phyloP scores from a whole-genome alignment of 176 grass and related monocot genomes.

The Elymus sibiricus region DNA sequence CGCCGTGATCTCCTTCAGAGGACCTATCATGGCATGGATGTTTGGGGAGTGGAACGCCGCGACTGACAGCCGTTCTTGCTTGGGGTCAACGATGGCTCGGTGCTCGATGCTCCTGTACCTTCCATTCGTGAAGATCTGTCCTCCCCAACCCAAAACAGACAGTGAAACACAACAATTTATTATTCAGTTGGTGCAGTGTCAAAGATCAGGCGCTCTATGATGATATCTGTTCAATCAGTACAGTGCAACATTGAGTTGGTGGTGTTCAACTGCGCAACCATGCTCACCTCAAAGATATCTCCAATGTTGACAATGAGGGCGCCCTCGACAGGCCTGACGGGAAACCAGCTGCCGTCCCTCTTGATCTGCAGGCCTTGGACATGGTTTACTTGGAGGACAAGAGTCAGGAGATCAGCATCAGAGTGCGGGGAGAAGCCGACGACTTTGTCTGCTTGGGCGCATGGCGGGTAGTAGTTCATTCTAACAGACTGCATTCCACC shows the following conservation, averaged over 20 bases:
- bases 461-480: constrained; percentile 74
- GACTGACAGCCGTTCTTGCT: constrained; percentile 40
- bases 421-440: constrained; percentile 66
- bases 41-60: constrained; percentile 54
- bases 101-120: constrained; percentile 53
- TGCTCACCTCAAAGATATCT: constrained; percentile 43
- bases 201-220: too few relatives aligned
- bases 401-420: constrained; percentile 38
- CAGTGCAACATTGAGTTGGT: not conserved
- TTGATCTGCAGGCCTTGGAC: constrained; percentile 59
- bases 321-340: constrained; percentile 34
- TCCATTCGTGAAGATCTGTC: constrained; percentile 55
- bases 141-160: not conserved
- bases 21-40: constrained; percentile 36
- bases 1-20: constrained; percentile 22
- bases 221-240: not conserved
- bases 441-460: constrained; percentile 40
- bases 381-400: constrained; percentile 52
- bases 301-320: constrained; percentile 67
- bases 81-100: constrained; percentile 20
- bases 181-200: not conserved
- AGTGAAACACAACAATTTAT: not conserved
- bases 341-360: constrained; percentile 36
- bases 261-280: not conserved
- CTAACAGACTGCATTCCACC: constrained; percentile 48